A percentile compares a stretch with the other conserved stretches of the same genome.
phyloP scores from a whole-genome alignment of 2,329 filamentous ascomycete species.

The Coniochaeta prunicola region DNA sequence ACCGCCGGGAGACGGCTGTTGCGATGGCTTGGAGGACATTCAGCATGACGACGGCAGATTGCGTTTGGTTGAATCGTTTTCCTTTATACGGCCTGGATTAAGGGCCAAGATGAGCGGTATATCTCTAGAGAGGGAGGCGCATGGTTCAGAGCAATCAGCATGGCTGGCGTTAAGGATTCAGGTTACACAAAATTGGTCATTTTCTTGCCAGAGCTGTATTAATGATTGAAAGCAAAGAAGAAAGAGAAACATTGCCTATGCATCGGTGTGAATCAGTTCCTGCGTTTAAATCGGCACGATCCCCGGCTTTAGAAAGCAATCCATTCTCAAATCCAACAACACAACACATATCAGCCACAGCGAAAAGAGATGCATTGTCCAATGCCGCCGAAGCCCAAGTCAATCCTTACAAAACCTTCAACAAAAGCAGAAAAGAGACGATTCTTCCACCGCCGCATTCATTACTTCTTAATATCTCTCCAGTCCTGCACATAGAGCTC shows the following conservation, averaged over 20 bases:
- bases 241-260: background rate
- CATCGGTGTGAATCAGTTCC: too few species aligned
- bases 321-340: background rate
- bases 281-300: background rate
- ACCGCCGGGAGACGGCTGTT: background rate
- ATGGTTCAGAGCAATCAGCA: background rate
- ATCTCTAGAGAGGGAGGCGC: background rate
- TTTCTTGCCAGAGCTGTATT: background rate
- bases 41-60: background rate
- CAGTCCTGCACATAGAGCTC: background rate
- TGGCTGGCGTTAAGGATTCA: background rate
- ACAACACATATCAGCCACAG: background rate
- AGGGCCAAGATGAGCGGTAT: background rate
- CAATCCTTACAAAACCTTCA: background rate
- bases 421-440: background rate
- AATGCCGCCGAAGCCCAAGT: background rate
- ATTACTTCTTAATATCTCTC: background rate
- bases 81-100: background rate
- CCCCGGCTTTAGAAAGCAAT: background rate
- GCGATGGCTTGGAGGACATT: background rate
- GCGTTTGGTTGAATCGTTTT: background rate
- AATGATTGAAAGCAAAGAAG: background rate
- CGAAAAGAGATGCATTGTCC: background rate
- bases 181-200: background rate
- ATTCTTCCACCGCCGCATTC: background rate